A percentile compares a stretch with the other conserved stretches of the same genome.
Conservation (phyloP, 257 asterid genomes). For the Prunella vulgaris region DNA sequence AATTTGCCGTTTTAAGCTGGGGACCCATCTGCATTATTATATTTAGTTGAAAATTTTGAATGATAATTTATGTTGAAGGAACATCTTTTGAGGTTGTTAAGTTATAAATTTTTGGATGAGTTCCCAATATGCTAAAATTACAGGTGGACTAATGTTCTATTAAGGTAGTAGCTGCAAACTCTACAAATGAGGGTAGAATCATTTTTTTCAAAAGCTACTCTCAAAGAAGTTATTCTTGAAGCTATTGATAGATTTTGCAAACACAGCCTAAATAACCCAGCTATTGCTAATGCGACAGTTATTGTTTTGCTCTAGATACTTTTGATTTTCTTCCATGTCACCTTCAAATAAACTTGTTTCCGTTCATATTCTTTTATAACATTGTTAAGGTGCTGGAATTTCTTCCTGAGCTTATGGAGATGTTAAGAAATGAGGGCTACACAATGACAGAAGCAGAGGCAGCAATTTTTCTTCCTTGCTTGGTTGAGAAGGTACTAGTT, state of each 20-base stretch:
- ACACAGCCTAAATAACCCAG: background rate
- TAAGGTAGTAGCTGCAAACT: background rate
- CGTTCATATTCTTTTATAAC: conserved; percentile 10
- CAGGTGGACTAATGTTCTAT: background rate
- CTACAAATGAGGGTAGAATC: too few species aligned
- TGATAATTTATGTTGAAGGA: background rate
- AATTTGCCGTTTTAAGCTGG: background rate
- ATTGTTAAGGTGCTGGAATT: conserved; percentile 84
- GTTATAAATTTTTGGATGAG: background rate
- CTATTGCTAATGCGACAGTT: background rate
- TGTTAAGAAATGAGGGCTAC: conserved; percentile 83
- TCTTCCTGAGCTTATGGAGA: conserved; percentile 88
- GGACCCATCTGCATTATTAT: background rate
- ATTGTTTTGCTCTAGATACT: background rate
- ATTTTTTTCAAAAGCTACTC: too few species aligned
- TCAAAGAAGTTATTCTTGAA: too few species aligned
- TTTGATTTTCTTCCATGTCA: background rate
- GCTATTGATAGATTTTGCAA: too few species aligned
- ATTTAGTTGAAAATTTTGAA: background rate
- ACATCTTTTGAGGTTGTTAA: background rate
- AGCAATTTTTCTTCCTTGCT: conserved; percentile 89
- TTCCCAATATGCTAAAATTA: background rate
- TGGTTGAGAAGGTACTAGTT: conserved; percentile 75
- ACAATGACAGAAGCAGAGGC: conserved; percentile 95
- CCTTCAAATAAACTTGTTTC: conserved; percentile 14